These are phyloP conservation scores for Gossypium ekmanianum DNA, from an alignment of 345 rosid genomes.

Conservation along the genomic window DNA sequence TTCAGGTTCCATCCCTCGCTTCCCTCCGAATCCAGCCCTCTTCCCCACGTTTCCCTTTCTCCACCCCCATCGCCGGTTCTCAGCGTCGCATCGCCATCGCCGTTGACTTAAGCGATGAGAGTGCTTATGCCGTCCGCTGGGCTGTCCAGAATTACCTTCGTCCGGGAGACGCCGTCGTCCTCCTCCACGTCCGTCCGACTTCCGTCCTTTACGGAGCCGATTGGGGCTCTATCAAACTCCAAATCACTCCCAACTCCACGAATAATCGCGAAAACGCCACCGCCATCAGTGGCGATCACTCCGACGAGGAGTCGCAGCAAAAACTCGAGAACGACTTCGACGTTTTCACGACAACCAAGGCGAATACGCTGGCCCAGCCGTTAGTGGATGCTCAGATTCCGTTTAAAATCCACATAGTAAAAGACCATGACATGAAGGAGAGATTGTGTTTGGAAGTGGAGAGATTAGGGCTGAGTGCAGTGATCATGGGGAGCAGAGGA, in stretches of 20 bases:
- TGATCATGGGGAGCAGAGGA: constrained; percentile 88
- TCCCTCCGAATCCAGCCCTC: constrained; percentile 24
- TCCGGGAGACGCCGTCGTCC: constrained; percentile 53
- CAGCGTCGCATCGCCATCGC: constrained; percentile 60
- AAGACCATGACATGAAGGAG: constrained; percentile 89
- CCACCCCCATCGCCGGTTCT: constrained; percentile 38
- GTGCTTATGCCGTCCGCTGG: constrained; percentile 65
- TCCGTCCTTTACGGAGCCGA: constrained; percentile 66
- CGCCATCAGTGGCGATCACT: neutral
- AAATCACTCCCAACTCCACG: constrained; percentile 15
- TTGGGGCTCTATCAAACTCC: constrained; percentile 57
- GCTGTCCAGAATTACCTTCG: constrained; percentile 65
- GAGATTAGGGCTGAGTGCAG: constrained; percentile 71
- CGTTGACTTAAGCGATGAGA: constrained; percentile 69
- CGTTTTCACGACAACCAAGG: constrained; percentile 49
- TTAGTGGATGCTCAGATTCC: constrained; percentile 63
- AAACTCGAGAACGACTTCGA: constrained; percentile 63
- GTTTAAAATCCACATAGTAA: constrained; percentile 71
- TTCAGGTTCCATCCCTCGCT: constrained; percentile 19
- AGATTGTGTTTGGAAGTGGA: constrained; percentile 86
- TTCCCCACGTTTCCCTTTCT: constrained; percentile 29
- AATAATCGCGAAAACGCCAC: neutral
- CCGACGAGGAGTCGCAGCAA: constrained; percentile 28
- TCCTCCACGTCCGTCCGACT: constrained; percentile 62
- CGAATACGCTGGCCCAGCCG: constrained; percentile 62